Conservation (phyloP, 768 basidiomycete species). For the Rickenella mellea region DNA sequence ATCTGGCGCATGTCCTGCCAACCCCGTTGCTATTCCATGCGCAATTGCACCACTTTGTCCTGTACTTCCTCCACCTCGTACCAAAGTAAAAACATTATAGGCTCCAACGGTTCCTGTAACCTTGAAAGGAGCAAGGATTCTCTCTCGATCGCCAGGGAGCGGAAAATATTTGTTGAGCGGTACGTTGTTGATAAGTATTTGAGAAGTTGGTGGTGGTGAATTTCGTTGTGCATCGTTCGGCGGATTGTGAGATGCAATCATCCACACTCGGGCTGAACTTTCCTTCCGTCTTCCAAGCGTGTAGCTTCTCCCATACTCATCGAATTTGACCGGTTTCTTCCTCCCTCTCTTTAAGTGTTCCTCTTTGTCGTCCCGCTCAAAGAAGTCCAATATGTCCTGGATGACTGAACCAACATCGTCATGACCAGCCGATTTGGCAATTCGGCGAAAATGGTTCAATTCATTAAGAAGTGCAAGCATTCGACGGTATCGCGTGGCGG, state of each 20-base stretch:
- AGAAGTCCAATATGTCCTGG: conserved; percentile 43
- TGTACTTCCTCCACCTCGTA: conserved; percentile 81
- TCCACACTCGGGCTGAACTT: conserved; percentile 86
- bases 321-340: conserved; percentile 52
- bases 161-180: conserved; percentile 77
- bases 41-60: conserved; percentile 88
- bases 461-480: conserved; percentile 54
- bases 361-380: conserved; percentile 54
- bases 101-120: conserved; percentile 77
- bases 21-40: conserved; percentile 65
- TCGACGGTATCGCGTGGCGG: conserved; percentile 60
- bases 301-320: conserved; percentile 77
- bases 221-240: conserved; percentile 2
- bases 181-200: conserved; percentile 66
- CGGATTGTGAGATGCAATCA: conserved; percentile 50
- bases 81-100: conserved; percentile 58
- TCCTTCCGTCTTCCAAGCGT: conserved; percentile 84
- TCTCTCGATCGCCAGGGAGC: conserved; percentile 66
- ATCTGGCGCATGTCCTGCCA: conserved; percentile 62
- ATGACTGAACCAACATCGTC: conserved; percentile 44
- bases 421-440: conserved; percentile 51
- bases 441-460: conserved; percentile 51
- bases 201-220: conserved; percentile 1
- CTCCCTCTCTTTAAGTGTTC: conserved; percentile 36
- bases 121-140: conserved; percentile 74